Evolutionary conservation across 2,329 filamentous ascomycete genomes (phyloP).

Genomic region (Colletotrichum sp.): DNA sequence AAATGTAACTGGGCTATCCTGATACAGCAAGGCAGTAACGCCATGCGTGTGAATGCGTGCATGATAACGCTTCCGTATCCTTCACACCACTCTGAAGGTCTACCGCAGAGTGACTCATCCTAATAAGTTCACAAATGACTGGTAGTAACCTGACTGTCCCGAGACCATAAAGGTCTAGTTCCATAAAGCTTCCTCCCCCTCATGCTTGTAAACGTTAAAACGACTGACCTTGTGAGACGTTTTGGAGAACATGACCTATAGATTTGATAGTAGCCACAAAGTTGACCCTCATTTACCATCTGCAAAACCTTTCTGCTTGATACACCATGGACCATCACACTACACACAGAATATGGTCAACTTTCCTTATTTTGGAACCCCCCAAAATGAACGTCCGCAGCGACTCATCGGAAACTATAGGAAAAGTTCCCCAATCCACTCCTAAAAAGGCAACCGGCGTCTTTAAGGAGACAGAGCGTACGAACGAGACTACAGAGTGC

Average conservation of each 20-base stretch:
- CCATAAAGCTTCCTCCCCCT: background rate
- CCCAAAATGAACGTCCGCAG: background rate
- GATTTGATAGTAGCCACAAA: background rate
- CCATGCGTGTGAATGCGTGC: background rate
- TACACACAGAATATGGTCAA: background rate
- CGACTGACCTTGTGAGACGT: background rate
- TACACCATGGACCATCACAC: too few species aligned
- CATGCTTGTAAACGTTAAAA: background rate
- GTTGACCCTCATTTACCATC: background rate
- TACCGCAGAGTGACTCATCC: background rate
- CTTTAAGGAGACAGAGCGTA: rapidly evolving
- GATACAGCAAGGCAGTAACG: background rate
- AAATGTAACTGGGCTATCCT: background rate
- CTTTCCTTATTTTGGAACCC: background rate
- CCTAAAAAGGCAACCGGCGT: background rate
- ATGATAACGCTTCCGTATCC: background rate
- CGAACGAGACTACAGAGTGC: background rate
- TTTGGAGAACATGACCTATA: background rate
- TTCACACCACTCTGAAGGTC: background rate
- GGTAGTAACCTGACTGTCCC: background rate
- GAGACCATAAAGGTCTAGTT: background rate
- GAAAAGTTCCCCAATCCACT: background rate
- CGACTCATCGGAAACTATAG: background rate
- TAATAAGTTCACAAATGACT: background rate
- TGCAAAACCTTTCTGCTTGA: background rate